Percentiles rank a stretch among this genome's conserved stretches.
These are phyloP conservation scores for Silene noctiflora DNA, from an alignment of 179 eudicot genomes.

Conservation along the genomic window DNA sequence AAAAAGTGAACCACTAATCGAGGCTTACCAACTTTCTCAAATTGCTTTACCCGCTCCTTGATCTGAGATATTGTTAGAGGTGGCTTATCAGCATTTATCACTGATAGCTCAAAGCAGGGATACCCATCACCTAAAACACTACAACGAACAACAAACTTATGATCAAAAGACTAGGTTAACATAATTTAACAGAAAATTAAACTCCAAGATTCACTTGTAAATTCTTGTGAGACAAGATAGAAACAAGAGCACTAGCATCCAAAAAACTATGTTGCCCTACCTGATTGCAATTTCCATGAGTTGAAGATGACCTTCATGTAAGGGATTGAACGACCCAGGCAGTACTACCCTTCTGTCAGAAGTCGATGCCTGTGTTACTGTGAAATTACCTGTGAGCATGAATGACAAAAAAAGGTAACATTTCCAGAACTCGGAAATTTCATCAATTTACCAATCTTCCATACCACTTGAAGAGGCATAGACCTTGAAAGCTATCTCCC, in stretches of 20 bases:
- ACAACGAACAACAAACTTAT: constrained; percentile 22
- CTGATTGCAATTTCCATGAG: constrained; percentile 85
- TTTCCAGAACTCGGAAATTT: background rate
- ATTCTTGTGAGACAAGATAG: background rate
- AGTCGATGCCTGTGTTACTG: constrained; percentile 42
- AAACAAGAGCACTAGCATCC: background rate
- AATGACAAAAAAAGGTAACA: constrained; percentile 8
- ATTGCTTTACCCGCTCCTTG: constrained; percentile 82
- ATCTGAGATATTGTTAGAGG: constrained; percentile 75
- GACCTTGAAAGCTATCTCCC: constrained; percentile 70
- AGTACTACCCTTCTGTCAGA: constrained; percentile 75
- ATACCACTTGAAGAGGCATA: constrained; percentile 73
- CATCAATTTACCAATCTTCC: constrained; percentile 8
- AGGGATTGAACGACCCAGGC: constrained; percentile 91
- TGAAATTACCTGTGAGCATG: constrained; percentile 23
- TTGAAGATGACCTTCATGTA: constrained; percentile 90
- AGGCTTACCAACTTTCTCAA: constrained; percentile 80
- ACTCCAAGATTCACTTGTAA: background rate
- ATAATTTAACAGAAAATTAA: background rate
- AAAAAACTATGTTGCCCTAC: constrained; percentile 34
- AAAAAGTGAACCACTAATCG: background rate
- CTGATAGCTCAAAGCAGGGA: constrained; percentile 95
- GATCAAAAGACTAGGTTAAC: background rate
- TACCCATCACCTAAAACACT: constrained; percentile 79
- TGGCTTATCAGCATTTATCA: constrained; percentile 94